These are phyloP conservation scores for Diaporthe amygdali DNA, from an alignment of 2,329 filamentous ascomycete species.

Conservation along the genomic window DNA sequence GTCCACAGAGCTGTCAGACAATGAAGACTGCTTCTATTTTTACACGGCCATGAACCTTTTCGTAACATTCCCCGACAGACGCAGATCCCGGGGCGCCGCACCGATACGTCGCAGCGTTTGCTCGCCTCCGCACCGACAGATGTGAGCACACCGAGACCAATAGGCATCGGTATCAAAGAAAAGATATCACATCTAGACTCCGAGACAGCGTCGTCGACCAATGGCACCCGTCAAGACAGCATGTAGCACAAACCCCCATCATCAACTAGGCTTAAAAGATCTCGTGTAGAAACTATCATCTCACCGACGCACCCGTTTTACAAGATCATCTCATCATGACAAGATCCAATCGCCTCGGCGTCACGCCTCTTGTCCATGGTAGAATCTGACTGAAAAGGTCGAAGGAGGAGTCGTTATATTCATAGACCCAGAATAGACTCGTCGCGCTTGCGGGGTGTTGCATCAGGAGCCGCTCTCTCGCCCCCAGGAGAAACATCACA, in stretches of 20 bases:
- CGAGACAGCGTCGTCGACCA: neutral
- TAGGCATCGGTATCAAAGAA: neutral
- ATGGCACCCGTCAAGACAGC: neutral
- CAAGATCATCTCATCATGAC: neutral
- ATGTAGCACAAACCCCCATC: neutral
- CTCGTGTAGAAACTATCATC: neutral
- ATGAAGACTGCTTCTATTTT: constrained; percentile 10
- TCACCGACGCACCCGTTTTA: neutral
- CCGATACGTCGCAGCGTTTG: neutral
- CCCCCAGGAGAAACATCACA: neutral
- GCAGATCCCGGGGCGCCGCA: neutral
- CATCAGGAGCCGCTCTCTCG: neutral
- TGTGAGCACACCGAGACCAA: neutral
- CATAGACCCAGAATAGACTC: neutral
- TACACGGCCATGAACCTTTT: neutral
- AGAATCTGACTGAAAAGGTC: neutral
- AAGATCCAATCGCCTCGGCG: constrained; percentile 1
- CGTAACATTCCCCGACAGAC: constrained; percentile 1
- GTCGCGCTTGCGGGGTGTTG: neutral
- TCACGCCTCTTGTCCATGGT: neutral
- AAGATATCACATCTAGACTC: neutral
- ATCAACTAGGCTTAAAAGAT: neutral
- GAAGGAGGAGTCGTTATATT: neutral
- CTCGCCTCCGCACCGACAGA: constrained; percentile 2
- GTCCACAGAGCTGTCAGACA: constrained; percentile 1